Conservation (phyloP, 768 basidiomycete genomes). For the Pisolithus orientalis region DNA sequence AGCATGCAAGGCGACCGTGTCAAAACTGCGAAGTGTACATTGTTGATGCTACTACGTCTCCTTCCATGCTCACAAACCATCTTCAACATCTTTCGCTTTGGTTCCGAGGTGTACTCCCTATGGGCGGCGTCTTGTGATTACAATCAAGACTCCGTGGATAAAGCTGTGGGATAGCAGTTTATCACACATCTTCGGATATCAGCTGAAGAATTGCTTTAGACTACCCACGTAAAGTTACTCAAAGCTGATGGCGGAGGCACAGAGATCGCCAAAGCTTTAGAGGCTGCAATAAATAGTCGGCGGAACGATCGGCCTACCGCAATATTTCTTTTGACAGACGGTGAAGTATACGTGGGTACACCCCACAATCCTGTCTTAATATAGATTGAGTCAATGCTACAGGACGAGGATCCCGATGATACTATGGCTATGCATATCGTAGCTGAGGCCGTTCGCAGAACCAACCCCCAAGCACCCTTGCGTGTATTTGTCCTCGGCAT, state of each 20-base stretch:
- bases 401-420: slow-evolving; percentile 7
- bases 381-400: not conserved
- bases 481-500: slow-evolving; percentile 58
- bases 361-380: not conserved
- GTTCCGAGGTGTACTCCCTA: slow-evolving; percentile 19
- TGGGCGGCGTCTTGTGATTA: slow-evolving; percentile 35
- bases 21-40: slow-evolving; percentile 40
- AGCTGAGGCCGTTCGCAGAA: slow-evolving; percentile 26
- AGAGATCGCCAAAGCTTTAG: slow-evolving; percentile 39
- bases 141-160: slow-evolving; percentile 20
- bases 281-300: slow-evolving; percentile 31
- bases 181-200: not conserved
- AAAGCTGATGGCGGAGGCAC: slow-evolving; percentile 45
- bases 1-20: slow-evolving; percentile 44
- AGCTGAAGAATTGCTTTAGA: slow-evolving; percentile 27
- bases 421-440: slow-evolving; percentile 16
- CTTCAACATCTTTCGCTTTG: slow-evolving; percentile 61
- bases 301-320: slow-evolving; percentile 33
- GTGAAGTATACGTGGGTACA: slow-evolving; percentile 31
- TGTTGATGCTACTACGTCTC: slow-evolving; percentile 42
- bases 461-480: slow-evolving; percentile 27
- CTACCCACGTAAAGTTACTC: slow-evolving; percentile 34
- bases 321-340: slow-evolving; percentile 57
- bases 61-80: slow-evolving; percentile 36
- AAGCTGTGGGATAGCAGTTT: slow-evolving; percentile 28